Conservation (phyloP, 2,329 filamentous ascomycete species). For the Claviceps cyperi region DNA sequence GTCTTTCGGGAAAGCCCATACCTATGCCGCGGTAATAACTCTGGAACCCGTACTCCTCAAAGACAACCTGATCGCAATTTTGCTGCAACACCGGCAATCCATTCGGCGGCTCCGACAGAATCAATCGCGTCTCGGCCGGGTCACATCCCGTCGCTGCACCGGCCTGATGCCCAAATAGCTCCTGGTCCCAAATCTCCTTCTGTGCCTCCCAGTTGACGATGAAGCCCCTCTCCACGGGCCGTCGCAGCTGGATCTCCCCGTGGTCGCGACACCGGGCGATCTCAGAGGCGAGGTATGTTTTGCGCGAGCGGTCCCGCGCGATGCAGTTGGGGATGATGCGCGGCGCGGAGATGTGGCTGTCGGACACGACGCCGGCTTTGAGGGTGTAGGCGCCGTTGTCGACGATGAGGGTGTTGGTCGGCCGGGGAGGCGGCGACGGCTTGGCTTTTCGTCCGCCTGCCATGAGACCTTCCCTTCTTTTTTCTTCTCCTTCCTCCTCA, state of each 20-base stretch:
- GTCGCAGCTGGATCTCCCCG: slow-evolving; percentile 72
- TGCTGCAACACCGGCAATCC: slow-evolving; percentile 66
- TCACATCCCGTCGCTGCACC: slow-evolving; percentile 45
- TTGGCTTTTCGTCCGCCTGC: slow-evolving; percentile 38
- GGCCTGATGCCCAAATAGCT: slow-evolving; percentile 56
- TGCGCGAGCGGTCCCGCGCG: slow-evolving; percentile 64
- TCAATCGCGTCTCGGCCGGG: slow-evolving; percentile 64
- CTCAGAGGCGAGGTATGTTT: slow-evolving; percentile 67
- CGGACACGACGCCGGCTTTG: slow-evolving; percentile 67
- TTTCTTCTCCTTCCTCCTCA: too few relatives aligned
- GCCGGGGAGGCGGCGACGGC: slow-evolving; percentile 33
- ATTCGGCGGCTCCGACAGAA: slow-evolving; percentile 79
- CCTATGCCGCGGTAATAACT: slow-evolving; percentile 69
- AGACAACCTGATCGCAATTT: slow-evolving; percentile 91
- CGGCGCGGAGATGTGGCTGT: slow-evolving; percentile 38
- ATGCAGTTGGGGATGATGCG: slow-evolving; percentile 76
- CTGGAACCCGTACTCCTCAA: slow-evolving; percentile 91
- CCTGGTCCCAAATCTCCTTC: slow-evolving; percentile 87
- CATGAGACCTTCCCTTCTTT: slow-evolving; percentile 17
- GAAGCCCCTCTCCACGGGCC: slow-evolving; percentile 88
- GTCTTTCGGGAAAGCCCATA: slow-evolving; percentile 12
- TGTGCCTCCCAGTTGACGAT: slow-evolving; percentile 94
- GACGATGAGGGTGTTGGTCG: slow-evolving; percentile 62
- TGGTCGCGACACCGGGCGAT: slow-evolving; percentile 72
- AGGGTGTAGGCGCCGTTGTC: slow-evolving; percentile 89